phyloP scores from a whole-genome alignment of 352 stramenopile genomes.

The Pythium chondricola region DNA sequence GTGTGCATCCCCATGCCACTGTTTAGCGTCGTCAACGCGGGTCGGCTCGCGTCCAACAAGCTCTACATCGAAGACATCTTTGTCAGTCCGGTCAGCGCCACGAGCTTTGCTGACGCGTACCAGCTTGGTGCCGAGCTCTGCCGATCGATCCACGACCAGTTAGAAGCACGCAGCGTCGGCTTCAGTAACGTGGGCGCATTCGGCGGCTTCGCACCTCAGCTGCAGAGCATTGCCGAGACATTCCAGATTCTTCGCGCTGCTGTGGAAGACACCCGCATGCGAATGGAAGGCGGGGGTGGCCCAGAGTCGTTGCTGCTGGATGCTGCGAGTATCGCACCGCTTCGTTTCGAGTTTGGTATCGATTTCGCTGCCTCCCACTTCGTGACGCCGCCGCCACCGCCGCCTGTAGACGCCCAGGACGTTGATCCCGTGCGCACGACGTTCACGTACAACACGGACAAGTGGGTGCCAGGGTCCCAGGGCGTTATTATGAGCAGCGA shows the following conservation, averaged over 20 bases:
- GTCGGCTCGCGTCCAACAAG: conserved; percentile 55
- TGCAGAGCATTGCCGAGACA: conserved; percentile 50
- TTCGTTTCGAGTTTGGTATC: conserved; percentile 49
- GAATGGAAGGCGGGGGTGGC: conserved; percentile 27
- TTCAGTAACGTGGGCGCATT: conserved; percentile 55
- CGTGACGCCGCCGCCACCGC: conserved; percentile 13
- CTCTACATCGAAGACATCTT: conserved; percentile 65
- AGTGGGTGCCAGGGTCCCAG: conserved; percentile 45
- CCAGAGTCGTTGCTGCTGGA: conserved; percentile 19
- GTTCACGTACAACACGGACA: conserved; percentile 64
- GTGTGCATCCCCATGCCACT: conserved; percentile 62
- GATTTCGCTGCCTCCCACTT: conserved; percentile 64
- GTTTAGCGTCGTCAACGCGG: conserved; percentile 69
- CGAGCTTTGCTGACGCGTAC: conserved; percentile 52
- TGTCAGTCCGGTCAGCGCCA: conserved; percentile 39
- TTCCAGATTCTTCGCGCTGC: conserved; percentile 50
- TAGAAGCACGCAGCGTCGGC: conserved; percentile 46
- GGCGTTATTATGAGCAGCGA: conserved; percentile 47
- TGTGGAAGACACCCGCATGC: conserved; percentile 29
- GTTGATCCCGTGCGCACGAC: neutral
- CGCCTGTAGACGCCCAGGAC: neutral
- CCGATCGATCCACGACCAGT: conserved; percentile 26
- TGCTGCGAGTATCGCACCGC: conserved; percentile 26
- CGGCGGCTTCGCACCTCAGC: conserved; percentile 52
- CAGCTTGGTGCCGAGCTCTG: conserved; percentile 52